Conservation (phyloP, 768 basidiomycete genomes). For the Trametes sanguinea region DNA sequence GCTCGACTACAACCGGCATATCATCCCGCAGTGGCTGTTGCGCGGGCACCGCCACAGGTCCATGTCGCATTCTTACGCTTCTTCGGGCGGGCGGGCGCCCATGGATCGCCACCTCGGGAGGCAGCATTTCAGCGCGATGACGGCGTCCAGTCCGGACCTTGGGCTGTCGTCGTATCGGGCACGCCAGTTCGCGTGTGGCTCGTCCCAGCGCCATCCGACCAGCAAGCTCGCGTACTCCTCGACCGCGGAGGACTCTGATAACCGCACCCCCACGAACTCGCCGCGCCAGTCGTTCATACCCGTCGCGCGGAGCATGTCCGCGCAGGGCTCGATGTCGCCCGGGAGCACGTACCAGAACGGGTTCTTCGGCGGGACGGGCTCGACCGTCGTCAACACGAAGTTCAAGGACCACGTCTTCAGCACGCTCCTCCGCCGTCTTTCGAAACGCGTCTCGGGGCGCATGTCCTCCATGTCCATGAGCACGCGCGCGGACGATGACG, state of each 20-base stretch:
- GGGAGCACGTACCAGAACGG: constrained; percentile 30
- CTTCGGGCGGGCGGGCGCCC: constrained; percentile 26
- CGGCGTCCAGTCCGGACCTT: constrained; percentile 74
- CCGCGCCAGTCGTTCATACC: constrained; percentile 20
- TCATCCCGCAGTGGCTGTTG: constrained; percentile 92
- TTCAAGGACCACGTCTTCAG: constrained; percentile 96
- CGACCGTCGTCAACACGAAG: constrained; percentile 90
- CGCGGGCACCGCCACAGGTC: constrained; percentile 46
- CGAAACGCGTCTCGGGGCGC: constrained; percentile 45
- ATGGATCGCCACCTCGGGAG: constrained; percentile 40
- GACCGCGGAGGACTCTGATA: constrained; percentile 27
- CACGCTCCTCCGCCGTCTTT: constrained; percentile 77
- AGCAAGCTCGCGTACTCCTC: constrained; percentile 25
- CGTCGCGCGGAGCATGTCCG: constrained; percentile 4
- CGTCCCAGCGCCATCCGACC: constrained; percentile 19
- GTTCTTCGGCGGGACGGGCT: constrained; percentile 87
- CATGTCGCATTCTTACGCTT: constrained; percentile 44
- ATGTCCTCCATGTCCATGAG: constrained; percentile 15
- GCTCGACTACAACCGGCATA: constrained; percentile 91
- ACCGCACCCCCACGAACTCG: constrained; percentile 33
- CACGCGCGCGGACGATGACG: constrained; percentile 37
- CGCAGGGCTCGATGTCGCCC: constrained; percentile 19
- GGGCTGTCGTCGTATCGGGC: constrained; percentile 31
- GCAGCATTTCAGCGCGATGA: constrained; percentile 49
- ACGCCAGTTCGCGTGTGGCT: constrained; percentile 8